A percentile compares a stretch with the other conserved stretches of the same genome.
Evolutionary conservation across 169 alveolate genomes (phyloP).

Genomic region (Eimeria sp.): DNA sequence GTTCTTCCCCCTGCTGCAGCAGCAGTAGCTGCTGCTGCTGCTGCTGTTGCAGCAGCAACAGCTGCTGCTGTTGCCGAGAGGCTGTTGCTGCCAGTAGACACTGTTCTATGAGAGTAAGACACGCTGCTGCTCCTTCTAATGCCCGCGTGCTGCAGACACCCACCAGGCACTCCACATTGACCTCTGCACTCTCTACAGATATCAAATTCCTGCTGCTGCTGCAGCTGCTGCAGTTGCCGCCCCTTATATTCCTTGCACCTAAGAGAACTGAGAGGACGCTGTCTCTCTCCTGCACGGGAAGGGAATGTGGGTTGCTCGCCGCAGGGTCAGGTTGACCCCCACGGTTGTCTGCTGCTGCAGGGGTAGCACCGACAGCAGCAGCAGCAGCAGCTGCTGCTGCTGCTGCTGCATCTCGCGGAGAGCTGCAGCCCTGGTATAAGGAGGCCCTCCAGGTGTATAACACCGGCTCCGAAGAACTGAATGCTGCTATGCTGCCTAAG

Average conservation of each 20-base stretch:
- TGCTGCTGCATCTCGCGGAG: constrained; percentile 45
- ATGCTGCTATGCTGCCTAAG: constrained; percentile 59
- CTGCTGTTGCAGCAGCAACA: neutral
- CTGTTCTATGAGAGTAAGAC: constrained; percentile 9
- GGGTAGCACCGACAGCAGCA: constrained; percentile 47
- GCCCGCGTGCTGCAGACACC: constrained; percentile 54
- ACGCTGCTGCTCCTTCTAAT: constrained; percentile 41
- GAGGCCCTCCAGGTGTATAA: constrained; percentile 62
- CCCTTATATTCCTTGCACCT: neutral
- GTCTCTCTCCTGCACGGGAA: constrained; percentile 34
- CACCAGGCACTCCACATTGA: constrained; percentile 17
- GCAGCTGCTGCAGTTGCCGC: neutral
- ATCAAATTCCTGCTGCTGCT: constrained; percentile 28
- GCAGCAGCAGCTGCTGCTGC: constrained; percentile 60
- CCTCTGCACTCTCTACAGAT: constrained; percentile 36
- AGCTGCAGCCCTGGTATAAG: constrained; percentile 40
- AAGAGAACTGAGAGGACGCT: neutral
- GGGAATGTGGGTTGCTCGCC: neutral
- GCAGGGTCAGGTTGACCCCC: neutral
- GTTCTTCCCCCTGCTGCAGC: neutral
- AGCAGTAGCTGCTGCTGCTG: constrained; percentile 12
- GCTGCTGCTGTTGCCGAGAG: constrained; percentile 31
- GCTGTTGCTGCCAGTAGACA: constrained; percentile 39
- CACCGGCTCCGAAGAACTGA: constrained; percentile 47
- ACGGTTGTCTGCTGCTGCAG: constrained; percentile 1